phyloP scores from a whole-genome alignment of 495 filamentous ascomycete genomes.

The Podospora australis region DNA sequence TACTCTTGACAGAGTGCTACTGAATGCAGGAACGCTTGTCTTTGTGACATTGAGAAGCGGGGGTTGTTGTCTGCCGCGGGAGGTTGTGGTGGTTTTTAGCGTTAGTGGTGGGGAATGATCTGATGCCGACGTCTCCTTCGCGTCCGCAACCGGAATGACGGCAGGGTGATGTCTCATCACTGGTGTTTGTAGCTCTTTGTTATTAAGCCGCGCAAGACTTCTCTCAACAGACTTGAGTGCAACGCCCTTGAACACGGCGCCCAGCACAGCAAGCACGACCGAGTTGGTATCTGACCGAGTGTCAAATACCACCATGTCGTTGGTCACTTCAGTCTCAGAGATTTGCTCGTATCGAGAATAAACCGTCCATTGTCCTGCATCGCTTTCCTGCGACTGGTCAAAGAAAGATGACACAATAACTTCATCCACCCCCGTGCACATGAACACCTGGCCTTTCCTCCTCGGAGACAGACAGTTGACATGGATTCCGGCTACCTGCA shows the following conservation, averaged over 20 bases:
- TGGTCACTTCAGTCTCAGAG: background rate
- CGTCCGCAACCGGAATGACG: too few relatives aligned
- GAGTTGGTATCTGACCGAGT: background rate
- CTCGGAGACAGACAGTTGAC: constrained; percentile 19
- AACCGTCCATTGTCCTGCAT: constrained; percentile 12
- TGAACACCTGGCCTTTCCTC: background rate
- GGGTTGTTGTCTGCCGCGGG: too few relatives aligned
- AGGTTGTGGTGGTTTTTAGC: too few relatives aligned
- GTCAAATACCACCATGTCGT: background rate
- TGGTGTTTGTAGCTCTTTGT: too few relatives aligned
- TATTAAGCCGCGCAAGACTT: background rate
- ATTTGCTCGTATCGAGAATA: constrained; percentile 25
- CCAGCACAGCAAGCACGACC: background rate
- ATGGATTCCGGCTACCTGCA: constrained; percentile 32
- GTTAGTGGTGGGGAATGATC: too few relatives aligned
- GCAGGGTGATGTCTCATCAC: too few relatives aligned
- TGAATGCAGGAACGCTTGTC: too few relatives aligned
- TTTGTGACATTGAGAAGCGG: too few relatives aligned
- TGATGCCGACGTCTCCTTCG: too few relatives aligned
- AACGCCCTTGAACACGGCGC: background rate
- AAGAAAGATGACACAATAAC: constrained; percentile 3
- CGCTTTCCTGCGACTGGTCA: background rate
- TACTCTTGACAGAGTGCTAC: too few relatives aligned
- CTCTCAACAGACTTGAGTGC: background rate
- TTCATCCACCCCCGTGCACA: constrained; percentile 15